Conservation (phyloP, 345 rosid genomes). For the Eucalyptus pauciflora region DNA sequence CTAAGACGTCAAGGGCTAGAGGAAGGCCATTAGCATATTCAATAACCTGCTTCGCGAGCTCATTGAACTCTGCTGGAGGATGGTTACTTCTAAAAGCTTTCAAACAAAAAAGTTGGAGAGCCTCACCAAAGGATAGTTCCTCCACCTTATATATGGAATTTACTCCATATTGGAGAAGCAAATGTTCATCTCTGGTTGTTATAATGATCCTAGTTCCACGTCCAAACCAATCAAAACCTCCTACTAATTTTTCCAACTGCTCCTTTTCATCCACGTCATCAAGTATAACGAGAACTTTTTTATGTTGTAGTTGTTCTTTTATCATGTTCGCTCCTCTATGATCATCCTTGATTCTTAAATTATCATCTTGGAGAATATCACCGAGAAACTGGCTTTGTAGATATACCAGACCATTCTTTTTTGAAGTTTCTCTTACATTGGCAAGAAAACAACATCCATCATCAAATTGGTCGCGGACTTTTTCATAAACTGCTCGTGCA, state of each 20-base stretch:
- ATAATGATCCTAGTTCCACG: background rate
- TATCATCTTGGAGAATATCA: background rate
- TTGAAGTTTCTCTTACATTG: constrained; percentile 5
- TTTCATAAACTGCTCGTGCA: background rate
- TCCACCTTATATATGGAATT: background rate
- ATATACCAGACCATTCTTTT: background rate
- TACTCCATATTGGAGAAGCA: background rate
- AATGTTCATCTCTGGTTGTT: constrained; percentile 2
- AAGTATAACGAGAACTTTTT: background rate
- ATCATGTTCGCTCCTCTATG: background rate
- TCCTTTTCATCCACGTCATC: background rate
- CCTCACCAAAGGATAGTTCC: background rate
- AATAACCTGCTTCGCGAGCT: background rate
- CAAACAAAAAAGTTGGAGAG: background rate
- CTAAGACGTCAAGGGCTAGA: no score
- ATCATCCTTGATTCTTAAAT: background rate
- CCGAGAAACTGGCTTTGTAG: background rate
- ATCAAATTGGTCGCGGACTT: constrained; percentile 4
- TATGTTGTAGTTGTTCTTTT: background rate
- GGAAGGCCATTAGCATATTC: no score
- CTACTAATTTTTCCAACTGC: background rate
- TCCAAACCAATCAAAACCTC: background rate
- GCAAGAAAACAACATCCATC: constrained; percentile 2
- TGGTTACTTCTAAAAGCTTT: background rate
- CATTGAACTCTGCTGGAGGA: background rate